Conservation (phyloP, 148 eudicot species). For the Rhododendron ovatum region DNA sequence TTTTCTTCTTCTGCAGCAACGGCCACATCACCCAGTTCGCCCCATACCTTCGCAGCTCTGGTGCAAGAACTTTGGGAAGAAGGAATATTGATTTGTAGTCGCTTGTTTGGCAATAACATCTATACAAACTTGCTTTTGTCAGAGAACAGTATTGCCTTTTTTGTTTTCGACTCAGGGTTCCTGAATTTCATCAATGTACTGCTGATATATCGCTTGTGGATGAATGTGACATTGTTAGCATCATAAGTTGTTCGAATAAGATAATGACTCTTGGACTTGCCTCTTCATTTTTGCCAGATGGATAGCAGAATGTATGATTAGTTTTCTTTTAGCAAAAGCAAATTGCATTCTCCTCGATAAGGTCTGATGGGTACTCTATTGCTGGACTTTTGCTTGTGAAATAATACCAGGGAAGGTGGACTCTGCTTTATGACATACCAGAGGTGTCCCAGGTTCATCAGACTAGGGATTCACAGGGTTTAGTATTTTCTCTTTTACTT, state of each 20-base stretch:
- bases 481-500: background rate
- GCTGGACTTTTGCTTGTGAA: background rate
- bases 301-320: background rate
- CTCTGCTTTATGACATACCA: background rate
- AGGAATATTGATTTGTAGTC: conserved; percentile 48
- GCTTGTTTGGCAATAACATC: background rate
- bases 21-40: conserved; percentile 85
- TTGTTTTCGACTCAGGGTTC: background rate
- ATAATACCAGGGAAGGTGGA: background rate
- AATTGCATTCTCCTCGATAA: background rate
- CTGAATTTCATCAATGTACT: background rate
- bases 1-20: conserved; percentile 59
- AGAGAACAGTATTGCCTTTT: background rate
- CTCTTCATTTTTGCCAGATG: background rate
- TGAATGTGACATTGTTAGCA: background rate
- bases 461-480: background rate
- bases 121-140: conserved; percentile 1
- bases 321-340: background rate
- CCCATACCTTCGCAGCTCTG: conserved; percentile 95
- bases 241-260: background rate
- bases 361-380: background rate
- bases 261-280: background rate
- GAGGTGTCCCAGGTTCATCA: background rate
- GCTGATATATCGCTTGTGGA: background rate
- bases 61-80: conserved; percentile 98